Conservation (phyloP, 2,329 filamentous ascomycete species). For the Ceratocystis albifundus region DNA sequence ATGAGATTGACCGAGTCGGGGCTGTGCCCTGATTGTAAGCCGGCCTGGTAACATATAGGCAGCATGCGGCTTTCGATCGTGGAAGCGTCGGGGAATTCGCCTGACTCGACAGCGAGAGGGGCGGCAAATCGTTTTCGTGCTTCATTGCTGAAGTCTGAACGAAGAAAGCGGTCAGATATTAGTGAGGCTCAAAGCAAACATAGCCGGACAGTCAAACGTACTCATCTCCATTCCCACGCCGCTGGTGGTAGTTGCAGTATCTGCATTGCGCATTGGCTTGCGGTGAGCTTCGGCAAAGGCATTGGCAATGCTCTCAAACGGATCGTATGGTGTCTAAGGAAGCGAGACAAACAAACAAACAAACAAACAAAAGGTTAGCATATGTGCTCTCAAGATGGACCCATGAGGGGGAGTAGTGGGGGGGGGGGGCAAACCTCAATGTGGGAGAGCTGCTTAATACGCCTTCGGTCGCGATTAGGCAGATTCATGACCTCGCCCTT, state of each 20-base stretch:
- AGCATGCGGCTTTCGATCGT: conserved; percentile 54
- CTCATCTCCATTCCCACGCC: conserved; percentile 66
- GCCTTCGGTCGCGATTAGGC: conserved; percentile 52
- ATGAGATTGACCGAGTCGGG: conserved; percentile 52
- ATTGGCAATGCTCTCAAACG: conserved; percentile 42
- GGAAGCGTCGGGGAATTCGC: conserved; percentile 56
- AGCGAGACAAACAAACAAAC: too few relatives aligned
- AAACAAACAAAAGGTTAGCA: conserved; percentile 13
- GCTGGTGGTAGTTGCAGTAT: conserved; percentile 50
- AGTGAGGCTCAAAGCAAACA: background rate
- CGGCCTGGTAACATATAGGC: conserved; percentile 56
- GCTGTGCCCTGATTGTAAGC: conserved; percentile 47
- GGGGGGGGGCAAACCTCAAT: conserved; percentile 52
- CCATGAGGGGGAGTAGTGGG: background rate
- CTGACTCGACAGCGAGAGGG: conserved; percentile 54
- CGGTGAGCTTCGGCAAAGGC: conserved; percentile 43
- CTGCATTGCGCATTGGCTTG: conserved; percentile 38
- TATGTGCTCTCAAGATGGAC: conserved; percentile 6
- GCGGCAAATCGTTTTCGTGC: conserved; percentile 55
- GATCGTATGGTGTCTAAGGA: conserved; percentile 35
- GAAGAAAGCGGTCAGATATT: background rate
- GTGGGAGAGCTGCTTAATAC: conserved; percentile 52
- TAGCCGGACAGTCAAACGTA: conserved; percentile 34
- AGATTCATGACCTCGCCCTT: conserved; percentile 62
- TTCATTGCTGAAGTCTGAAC: conserved; percentile 51